A percentile compares a stretch with the other conserved stretches of the same genome.
phyloP scores from a whole-genome alignment of 2,329 filamentous ascomycete genomes.

The Gnomoniopsis smithogilvyi region DNA sequence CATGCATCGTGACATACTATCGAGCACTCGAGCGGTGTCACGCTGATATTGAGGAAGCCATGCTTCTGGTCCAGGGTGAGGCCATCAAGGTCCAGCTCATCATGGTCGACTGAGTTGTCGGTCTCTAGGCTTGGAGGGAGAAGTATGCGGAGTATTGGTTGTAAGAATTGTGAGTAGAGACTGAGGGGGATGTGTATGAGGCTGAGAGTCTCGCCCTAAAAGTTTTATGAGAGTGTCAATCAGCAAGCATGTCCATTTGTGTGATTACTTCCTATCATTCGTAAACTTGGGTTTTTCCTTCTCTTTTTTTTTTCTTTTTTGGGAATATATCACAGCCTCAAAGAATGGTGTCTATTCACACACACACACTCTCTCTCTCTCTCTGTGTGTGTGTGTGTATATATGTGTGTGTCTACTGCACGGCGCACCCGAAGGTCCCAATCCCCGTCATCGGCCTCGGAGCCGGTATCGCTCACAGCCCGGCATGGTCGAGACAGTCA shows the following conservation, averaged over 20 bases:
- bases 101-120: constrained; percentile 34
- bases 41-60: constrained; percentile 87
- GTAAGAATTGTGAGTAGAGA: constrained; percentile 74
- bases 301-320: not conserved
- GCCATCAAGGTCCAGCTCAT: constrained; percentile 38
- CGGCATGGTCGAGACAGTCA: not conserved
- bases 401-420: too few relatives aligned
- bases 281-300: too few relatives aligned
- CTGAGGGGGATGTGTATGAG: constrained; percentile 86
- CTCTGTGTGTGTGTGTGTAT: too few relatives aligned
- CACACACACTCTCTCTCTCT: too few relatives aligned
- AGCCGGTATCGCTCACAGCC: not conserved
- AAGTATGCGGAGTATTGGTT: constrained; percentile 82
- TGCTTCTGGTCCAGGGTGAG: constrained; percentile 56
- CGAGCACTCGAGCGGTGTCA: constrained; percentile 90
- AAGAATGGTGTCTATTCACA: too few relatives aligned
- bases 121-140: constrained; percentile 58
- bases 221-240: constrained; percentile 25
- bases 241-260: constrained; percentile 18
- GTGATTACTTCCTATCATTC: too few relatives aligned
- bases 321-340: not conserved
- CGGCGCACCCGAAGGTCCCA: not conserved
- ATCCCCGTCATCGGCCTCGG: constrained; percentile 8
- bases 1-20: constrained; percentile 80
- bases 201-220: constrained; percentile 79